Base-by-base conservation (phyloP, 176 grass and related monocot genomes). In the Aegilops longissima region DNA sequence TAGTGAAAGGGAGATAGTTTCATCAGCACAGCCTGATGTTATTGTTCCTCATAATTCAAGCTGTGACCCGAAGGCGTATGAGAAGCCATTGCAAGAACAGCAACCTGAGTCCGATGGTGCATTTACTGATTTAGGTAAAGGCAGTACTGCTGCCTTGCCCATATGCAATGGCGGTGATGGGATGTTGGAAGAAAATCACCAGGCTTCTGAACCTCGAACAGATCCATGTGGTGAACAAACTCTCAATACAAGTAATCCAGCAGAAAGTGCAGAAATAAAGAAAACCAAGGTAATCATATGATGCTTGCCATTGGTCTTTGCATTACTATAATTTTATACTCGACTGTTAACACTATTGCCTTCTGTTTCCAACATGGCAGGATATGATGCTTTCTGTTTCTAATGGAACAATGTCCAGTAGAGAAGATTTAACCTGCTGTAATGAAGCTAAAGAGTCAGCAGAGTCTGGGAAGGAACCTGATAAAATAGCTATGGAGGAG, bases 221-320 rank as follows among this genome's bases (percentile, higher is more conserved):
- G 34, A 86, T 63, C 29, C 8, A 10, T 66, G 58, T 67, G 54
- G 44, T 34, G 31, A 66, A 66, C 61, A 18, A 80, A 80, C 20
- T 70, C 78, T 79, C 6, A 30, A 51, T 70, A 70, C 75, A 23
- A 76, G 7, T 78, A 40, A 78, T 62, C 44, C 63, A 71, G 18
- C 5, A 9, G 21, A 38, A 71, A 63, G 39, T 71, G 79, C 36
- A 52, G 36, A 86, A 77, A 66, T 35, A 54, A 62, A 64, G 14
- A 73, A 40, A 54, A 82, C 64, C 77, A 75, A 86, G 79, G 88
- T 86, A 84, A 82, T 27, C 72, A 21, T 82, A 10, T 61, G 61
- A 76, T 81, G 9, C 44, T 86, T 78, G 10, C 20, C 31, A 13
- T 63, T 74, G 74, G 16, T 40, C 30, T 63, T 76, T 59, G 3